Conservation (phyloP, 83 land plant species). For the Larix sibirica region DNA sequence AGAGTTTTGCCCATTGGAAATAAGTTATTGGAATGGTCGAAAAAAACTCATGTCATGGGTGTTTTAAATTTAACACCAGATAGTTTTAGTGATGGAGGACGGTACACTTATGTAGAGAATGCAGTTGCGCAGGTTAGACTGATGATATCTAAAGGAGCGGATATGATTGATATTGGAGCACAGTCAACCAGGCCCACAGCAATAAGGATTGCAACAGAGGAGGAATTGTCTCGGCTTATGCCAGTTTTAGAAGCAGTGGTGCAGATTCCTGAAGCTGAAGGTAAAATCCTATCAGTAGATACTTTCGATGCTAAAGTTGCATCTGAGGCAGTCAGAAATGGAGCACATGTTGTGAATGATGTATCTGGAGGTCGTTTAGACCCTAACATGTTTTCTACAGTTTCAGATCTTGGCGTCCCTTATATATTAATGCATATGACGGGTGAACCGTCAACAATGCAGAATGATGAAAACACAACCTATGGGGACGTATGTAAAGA, state of each 20-base stretch:
- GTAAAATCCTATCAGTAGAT: conserved; percentile 76
- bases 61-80: conserved; percentile 93
- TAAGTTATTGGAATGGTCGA: conserved; percentile 73
- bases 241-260: conserved; percentile 71
- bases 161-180: conserved; percentile 95
- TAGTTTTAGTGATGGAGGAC: conserved; percentile 98
- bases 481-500: conserved; percentile 70
- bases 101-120: conserved; percentile 58
- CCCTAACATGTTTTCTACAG: conserved; percentile 59
- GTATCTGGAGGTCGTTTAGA: conserved; percentile 91
- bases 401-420: conserved; percentile 78
- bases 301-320: conserved; percentile 91
- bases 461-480: conserved; percentile 59
- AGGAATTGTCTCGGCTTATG: conserved; percentile 78
- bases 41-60: conserved; percentile 89
- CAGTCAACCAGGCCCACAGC: conserved; percentile 93
- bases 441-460: conserved; percentile 91
- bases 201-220: conserved; percentile 54
- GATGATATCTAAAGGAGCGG: conserved; percentile 83
- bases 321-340: conserved; percentile 66
- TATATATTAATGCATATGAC: conserved; percentile 95
- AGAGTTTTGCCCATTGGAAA: conserved; percentile 77
- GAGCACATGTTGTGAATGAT: conserved; percentile 89
- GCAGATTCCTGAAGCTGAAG: conserved; percentile 58
- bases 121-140: conserved; percentile 60